These are phyloP conservation scores for Mucor circinelloides DNA, from an alignment of 371 early-diverging fungal species.

Conservation along the genomic window DNA sequence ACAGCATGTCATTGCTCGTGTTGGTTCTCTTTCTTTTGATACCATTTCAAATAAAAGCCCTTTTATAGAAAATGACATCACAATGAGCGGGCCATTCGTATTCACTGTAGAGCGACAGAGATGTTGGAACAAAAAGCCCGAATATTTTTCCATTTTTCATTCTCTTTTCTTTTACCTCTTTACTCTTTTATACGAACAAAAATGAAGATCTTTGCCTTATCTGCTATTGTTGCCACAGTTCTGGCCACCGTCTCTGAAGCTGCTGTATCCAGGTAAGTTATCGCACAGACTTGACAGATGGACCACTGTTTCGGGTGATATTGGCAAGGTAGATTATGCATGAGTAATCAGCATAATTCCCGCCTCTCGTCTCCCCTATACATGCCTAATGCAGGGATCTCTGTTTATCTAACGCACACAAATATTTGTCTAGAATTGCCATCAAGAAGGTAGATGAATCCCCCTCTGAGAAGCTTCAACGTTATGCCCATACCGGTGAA, in stretches of 20 bases:
- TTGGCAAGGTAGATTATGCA: neutral
- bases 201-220: conserved; percentile 38
- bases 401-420: neutral
- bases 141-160: conserved; percentile 9
- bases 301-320: neutral
- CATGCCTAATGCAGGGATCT: neutral
- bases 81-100: neutral
- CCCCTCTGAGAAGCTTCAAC: conserved; percentile 61
- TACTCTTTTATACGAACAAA: neutral
- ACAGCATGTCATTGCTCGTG: neutral
- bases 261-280: conserved; percentile 29
- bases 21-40: neutral
- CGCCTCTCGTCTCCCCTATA: neutral
- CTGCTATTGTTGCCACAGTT: conserved; percentile 22
- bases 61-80: neutral
- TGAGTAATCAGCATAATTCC: neutral
- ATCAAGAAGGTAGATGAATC: conserved; percentile 75
- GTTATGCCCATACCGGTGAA: conserved; percentile 64
- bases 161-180: neutral
- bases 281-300: neutral
- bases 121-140: conserved; percentile 10
- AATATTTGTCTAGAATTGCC: conserved; percentile 52
- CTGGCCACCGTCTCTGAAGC: conserved; percentile 30
- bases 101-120: neutral
- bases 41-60: neutral